Evolutionary conservation across 1,284 basidiomycete species (phyloP).

Genomic region (Rhodotorula sp.): DNA sequence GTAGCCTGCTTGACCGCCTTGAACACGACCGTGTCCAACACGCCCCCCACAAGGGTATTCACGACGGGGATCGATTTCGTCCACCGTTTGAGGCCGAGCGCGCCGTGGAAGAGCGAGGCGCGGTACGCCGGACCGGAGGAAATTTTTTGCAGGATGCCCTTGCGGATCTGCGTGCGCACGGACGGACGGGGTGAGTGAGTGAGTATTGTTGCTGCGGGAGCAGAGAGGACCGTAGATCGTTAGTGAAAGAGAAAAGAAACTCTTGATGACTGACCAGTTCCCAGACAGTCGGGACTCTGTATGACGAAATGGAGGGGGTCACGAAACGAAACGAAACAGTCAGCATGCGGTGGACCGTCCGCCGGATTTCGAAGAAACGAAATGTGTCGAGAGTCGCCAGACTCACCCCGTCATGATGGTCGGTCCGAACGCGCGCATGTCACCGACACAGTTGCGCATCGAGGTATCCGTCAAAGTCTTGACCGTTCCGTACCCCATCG

Average conservation of each 20-base stretch:
- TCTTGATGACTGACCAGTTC: not conserved
- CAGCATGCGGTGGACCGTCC: no score
- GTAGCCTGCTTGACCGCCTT: conserved; percentile 73
- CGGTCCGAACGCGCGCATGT: conserved; percentile 78
- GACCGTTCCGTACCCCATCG: conserved; percentile 62
- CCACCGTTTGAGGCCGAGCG: conserved; percentile 65
- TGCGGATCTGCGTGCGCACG: conserved; percentile 57
- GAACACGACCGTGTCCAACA: conserved; percentile 68
- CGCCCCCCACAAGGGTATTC: not conserved
- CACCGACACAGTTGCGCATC: conserved; percentile 86
- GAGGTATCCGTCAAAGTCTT: conserved; percentile 91
- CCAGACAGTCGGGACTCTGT: conserved; percentile 1
- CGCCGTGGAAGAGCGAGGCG: conserved; percentile 70
- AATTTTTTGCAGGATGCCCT: conserved; percentile 78
- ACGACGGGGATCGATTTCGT: conserved; percentile 14
- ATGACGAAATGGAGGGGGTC: not conserved
- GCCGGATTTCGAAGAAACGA: no score
- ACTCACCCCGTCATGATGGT: conserved; percentile 63
- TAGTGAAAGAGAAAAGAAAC: no score
- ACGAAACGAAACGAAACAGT: not conserved
- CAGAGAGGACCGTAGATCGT: no score
- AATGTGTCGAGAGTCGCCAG: not conserved
- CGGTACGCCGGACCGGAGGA: conserved; percentile 65
- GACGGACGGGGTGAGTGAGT: no score
- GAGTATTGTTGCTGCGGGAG: no score